Percentiles rank a stretch among this genome's conserved stretches.
Conservation (phyloP, 768 basidiomycete genomes). For the Boletus sp. region DNA sequence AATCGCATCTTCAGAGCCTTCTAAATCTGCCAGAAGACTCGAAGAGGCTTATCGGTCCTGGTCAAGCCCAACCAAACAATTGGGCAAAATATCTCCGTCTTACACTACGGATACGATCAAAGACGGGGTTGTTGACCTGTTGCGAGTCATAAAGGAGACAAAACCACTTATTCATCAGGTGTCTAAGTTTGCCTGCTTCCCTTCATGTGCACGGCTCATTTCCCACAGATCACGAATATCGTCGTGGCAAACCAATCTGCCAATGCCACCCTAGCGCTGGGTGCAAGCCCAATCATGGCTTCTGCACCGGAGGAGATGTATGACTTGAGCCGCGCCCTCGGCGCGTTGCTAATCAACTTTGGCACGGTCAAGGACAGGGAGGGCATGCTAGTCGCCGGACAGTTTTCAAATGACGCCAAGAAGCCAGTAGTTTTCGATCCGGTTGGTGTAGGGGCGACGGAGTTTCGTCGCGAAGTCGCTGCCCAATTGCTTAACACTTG, state of each 20-base stretch:
- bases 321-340: conserved; percentile 63
- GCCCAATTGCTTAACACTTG: conserved; percentile 68
- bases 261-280: conserved; percentile 83
- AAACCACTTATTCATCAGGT: conserved; percentile 85
- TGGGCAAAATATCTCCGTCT: not conserved
- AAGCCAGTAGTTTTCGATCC: conserved; percentile 89
- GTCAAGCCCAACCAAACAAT: conserved; percentile 3
- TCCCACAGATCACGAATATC: conserved; percentile 75
- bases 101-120: conserved; percentile 38
- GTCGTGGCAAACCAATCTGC: conserved; percentile 89
- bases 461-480: conserved; percentile 54
- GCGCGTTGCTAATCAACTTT: conserved; percentile 80
- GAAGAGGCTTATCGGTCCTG: conserved; percentile 36
- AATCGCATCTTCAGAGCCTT: conserved; percentile 58
- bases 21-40: conserved; percentile 45
- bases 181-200: not conserved
- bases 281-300: conserved; percentile 94
- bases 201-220: not conserved
- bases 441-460: conserved; percentile 84
- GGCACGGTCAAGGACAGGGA: conserved; percentile 72
- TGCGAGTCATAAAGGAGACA: conserved; percentile 47
- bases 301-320: conserved; percentile 78
- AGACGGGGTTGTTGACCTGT: conserved; percentile 43
- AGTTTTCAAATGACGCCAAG: conserved; percentile 58
- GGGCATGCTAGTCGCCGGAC: conserved; percentile 76